Percentiles rank a stretch among this genome's conserved stretches.
These are phyloP conservation scores for Neofusicoccum ribis DNA, from an alignment of 2,329 filamentous ascomycete genomes.

Conservation along the genomic window DNA sequence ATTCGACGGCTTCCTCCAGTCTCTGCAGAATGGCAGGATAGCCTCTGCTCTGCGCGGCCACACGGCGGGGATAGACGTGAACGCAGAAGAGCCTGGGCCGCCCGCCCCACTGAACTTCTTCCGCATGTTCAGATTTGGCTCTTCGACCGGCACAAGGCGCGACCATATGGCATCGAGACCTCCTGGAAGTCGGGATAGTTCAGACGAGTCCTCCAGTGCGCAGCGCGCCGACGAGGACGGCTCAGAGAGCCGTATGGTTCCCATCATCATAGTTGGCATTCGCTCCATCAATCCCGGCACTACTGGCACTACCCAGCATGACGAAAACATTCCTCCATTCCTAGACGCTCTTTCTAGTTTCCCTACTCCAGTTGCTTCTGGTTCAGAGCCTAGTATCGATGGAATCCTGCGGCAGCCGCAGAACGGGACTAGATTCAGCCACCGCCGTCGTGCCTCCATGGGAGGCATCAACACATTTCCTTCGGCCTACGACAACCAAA, in stretches of 20 bases:
- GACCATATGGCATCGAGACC: constrained; percentile 3
- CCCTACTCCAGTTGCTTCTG: constrained; percentile 46
- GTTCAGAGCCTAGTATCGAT: constrained; percentile 51
- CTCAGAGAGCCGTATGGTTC: constrained; percentile 60
- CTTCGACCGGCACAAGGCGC: constrained; percentile 37
- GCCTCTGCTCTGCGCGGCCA: constrained; percentile 57
- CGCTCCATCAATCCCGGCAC: constrained; percentile 61
- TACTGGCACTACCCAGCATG: constrained; percentile 40
- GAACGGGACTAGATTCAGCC: constrained; percentile 55
- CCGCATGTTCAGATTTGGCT: constrained; percentile 67
- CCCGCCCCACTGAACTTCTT: constrained; percentile 65
- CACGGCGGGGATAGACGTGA: constrained; percentile 42
- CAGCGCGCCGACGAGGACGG: constrained; percentile 40
- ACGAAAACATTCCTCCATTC: constrained; percentile 50
- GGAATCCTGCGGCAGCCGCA: constrained; percentile 55
- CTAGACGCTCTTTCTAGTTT: constrained; percentile 53
- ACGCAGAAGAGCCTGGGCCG: constrained; percentile 38
- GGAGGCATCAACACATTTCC: constrained; percentile 52
- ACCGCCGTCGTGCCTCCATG: constrained; percentile 56
- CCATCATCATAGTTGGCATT: constrained; percentile 69
- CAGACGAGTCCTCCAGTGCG: constrained; percentile 24
- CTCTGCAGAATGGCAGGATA: constrained; percentile 60
- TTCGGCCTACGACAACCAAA: constrained; percentile 54
- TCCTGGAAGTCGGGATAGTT: constrained; percentile 29
- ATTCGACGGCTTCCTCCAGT: constrained; percentile 63